Evolutionary conservation across 176 grass and related monocot genomes (phyloP).

Genomic region (Phoenix dactylifera): DNA sequence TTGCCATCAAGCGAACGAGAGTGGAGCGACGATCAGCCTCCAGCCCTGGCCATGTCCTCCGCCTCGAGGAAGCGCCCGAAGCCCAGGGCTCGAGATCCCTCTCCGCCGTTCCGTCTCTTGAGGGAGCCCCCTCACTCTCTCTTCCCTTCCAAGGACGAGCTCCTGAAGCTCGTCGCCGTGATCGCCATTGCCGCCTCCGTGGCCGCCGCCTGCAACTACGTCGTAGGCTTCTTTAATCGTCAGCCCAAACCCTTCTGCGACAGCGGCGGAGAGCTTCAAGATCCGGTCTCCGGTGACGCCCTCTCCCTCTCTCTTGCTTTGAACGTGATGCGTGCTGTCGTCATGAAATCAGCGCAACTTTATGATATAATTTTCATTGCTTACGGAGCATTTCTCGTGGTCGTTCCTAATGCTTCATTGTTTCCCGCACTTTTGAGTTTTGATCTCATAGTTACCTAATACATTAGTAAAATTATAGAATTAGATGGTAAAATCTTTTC

Average conservation of each 20-base stretch:
- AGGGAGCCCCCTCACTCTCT: constrained; percentile 50
- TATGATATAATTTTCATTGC: no score
- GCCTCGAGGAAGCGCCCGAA: constrained; percentile 21
- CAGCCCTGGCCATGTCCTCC: constrained; percentile 12
- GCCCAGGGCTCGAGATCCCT: neutral
- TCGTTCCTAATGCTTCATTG: no score
- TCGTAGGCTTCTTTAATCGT: constrained; percentile 31
- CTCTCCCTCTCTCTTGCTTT: neutral
- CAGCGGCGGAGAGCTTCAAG: constrained; percentile 21
- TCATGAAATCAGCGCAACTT: no score
- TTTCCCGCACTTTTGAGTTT: no score
- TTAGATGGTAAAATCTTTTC: no score
- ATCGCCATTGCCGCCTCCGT: constrained; percentile 63
- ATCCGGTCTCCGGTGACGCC: constrained; percentile 25
- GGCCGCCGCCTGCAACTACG: constrained; percentile 40
- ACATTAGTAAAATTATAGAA: no score
- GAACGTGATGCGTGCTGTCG: no score
- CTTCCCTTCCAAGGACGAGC: constrained; percentile 46
- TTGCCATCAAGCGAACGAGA: no score
- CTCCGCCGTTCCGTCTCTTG: constrained; percentile 3
- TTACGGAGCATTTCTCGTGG: no score
- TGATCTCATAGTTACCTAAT: no score
- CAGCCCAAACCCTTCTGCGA: constrained; percentile 65
- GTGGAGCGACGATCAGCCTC: no score
- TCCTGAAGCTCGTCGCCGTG: constrained; percentile 50